phyloP scores from a whole-genome alignment of 352 stramenopile species.

The Phytophthora ramorum region DNA sequence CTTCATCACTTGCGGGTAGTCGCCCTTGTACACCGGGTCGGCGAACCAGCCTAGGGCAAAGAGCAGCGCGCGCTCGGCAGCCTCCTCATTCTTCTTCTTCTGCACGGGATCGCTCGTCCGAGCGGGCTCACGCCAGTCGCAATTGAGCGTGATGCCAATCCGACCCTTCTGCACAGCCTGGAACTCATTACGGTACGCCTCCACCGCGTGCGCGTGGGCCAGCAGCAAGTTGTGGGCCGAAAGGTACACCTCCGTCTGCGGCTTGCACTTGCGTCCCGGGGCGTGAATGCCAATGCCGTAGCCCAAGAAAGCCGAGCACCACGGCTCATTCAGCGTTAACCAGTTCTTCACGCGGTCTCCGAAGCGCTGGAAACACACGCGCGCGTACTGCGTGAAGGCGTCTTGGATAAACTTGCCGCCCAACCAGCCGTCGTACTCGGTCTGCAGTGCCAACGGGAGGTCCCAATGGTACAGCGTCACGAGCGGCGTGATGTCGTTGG shows the following conservation, averaged over 20 bases:
- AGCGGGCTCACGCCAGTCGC: conserved; percentile 89
- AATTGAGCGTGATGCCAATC: conserved; percentile 94
- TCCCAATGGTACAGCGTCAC: conserved; percentile 98
- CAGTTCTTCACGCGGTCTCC: conserved; percentile 94
- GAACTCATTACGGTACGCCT: conserved; percentile 88
- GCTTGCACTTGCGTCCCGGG: conserved; percentile 58
- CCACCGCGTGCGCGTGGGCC: conserved; percentile 83
- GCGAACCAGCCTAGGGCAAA: conserved; percentile 93
- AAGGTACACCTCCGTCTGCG: conserved; percentile 79
- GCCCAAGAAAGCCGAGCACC: conserved; percentile 84
- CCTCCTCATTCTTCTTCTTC: conserved; percentile 65
- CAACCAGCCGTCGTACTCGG: conserved; percentile 79
- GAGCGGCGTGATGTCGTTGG: conserved; percentile 85
- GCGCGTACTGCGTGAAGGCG: conserved; percentile 84
- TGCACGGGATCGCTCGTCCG: conserved; percentile 51
- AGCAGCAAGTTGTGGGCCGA: conserved; percentile 90
- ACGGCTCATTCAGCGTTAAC: conserved; percentile 95
- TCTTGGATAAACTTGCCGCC: conserved; percentile 56
- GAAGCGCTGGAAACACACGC: conserved; percentile 90
- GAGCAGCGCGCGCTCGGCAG: conserved; percentile 82
- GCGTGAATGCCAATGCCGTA: conserved; percentile 89
- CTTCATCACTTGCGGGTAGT: conserved; percentile 94
- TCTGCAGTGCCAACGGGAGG: conserved; percentile 86
- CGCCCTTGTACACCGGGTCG: conserved; percentile 92
- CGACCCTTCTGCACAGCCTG: conserved; percentile 60